Percentiles rank a stretch among this genome's conserved stretches.
Evolutionary conservation across 1,284 basidiomycete genomes (phyloP).

Genomic region (Ceratobasidium sp.): DNA sequence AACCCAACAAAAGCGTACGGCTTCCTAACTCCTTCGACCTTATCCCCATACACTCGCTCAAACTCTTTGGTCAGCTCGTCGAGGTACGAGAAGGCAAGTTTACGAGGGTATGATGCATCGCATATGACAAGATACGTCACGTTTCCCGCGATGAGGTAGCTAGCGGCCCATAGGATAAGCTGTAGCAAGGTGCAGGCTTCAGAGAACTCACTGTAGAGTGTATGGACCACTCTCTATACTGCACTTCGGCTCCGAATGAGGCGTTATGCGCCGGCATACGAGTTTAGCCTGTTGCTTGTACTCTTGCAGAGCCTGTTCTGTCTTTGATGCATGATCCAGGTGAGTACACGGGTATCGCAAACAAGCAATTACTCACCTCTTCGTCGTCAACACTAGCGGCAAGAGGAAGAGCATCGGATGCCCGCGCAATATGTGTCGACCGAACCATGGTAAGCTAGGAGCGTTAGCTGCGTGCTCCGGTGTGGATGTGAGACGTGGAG

Average conservation of each 20-base stretch:
- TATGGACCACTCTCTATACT: conserved; percentile 97
- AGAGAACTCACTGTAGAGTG: conserved; percentile 82
- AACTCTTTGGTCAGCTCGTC: conserved; percentile 99
- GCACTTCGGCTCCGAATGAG: conserved; percentile 93
- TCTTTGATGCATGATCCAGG: conserved; percentile 63
- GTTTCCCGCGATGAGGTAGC: conserved; percentile 93
- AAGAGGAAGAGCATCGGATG: conserved; percentile 90
- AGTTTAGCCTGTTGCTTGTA: conserved; percentile 99
- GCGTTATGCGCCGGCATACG: conserved; percentile 92
- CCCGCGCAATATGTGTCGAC: conserved; percentile 90
- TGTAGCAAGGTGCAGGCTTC: conserved; percentile 10
- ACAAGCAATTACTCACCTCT: conserved; percentile 65
- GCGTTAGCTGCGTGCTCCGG: neutral
- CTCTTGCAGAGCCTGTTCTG: conserved; percentile 91
- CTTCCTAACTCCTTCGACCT: conserved; percentile 84
- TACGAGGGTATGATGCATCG: conserved; percentile 96
- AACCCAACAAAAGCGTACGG: conserved; percentile 98
- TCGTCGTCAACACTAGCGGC: conserved; percentile 97
- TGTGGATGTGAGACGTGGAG: conserved; percentile 42
- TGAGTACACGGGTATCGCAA: conserved; percentile 39
- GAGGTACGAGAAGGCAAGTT: conserved; percentile 96
- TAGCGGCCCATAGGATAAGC: conserved; percentile 55
- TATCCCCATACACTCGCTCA: conserved; percentile 86
- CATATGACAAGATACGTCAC: conserved; percentile 96
- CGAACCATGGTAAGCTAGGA: conserved; percentile 73